phyloP scores from a whole-genome alignment of 2,329 filamentous ascomycete species.

The Xylariomycetidae sp. region DNA sequence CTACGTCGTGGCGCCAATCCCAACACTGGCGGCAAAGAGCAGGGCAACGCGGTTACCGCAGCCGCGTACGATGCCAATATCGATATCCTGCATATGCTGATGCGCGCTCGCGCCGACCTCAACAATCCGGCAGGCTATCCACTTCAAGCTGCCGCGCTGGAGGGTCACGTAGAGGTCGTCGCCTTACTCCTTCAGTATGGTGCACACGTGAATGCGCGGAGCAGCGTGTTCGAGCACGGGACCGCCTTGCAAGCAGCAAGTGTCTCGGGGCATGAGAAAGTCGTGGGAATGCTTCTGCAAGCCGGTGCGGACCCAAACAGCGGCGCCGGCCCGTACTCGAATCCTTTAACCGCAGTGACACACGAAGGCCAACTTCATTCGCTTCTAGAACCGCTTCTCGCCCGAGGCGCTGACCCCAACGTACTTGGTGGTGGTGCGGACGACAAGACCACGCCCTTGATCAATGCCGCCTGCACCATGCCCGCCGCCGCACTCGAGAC shows the following conservation, averaged over 20 bases:
- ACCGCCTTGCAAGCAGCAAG: slow-evolving; percentile 37
- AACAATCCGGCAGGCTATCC: slow-evolving; percentile 33
- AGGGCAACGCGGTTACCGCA: slow-evolving; percentile 33
- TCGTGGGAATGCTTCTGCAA: slow-evolving; percentile 33
- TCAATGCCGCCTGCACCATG: slow-evolving; percentile 31
- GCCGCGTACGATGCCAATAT: slow-evolving; percentile 34
- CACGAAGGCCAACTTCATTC: too few species aligned
- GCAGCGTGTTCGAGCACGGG: slow-evolving; percentile 24
- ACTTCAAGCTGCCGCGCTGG: slow-evolving; percentile 31
- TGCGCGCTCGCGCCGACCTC: slow-evolving; percentile 28
- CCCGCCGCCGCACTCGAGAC: slow-evolving; percentile 25
- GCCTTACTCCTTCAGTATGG: slow-evolving; percentile 28
- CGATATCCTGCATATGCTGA: slow-evolving; percentile 25
- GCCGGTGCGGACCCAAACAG: slow-evolving; percentile 32
- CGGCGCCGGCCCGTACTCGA: slow-evolving; percentile 27
- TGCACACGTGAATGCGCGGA: slow-evolving; percentile 30
- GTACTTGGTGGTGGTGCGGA: slow-evolving; percentile 31
- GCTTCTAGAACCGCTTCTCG: slow-evolving; percentile 27
- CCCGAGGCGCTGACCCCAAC: slow-evolving; percentile 30
- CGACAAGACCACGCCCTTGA: slow-evolving; percentile 31
- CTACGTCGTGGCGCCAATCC: slow-evolving; percentile 31
- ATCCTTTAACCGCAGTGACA: slow-evolving; percentile 33
- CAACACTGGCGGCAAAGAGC: slow-evolving; percentile 35
- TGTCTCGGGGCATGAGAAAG: slow-evolving; percentile 28
- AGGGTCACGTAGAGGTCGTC: slow-evolving; percentile 31